Evolutionary conservation across 2,329 filamentous ascomycete genomes (phyloP).

Genomic region (Ceratocystis albifundus): DNA sequence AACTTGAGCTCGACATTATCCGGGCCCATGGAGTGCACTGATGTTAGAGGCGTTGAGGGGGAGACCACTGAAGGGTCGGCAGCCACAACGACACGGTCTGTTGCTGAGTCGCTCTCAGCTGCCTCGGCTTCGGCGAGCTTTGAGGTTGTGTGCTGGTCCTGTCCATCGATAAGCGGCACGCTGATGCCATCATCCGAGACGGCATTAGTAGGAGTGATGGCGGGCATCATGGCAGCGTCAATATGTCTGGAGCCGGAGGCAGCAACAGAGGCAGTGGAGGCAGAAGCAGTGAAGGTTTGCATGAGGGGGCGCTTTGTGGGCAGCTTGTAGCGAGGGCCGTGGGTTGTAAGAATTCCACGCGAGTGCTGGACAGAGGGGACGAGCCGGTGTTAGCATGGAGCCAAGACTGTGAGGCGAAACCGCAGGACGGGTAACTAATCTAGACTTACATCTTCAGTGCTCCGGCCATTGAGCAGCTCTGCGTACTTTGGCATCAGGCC

Average conservation of each 20-base stretch:
- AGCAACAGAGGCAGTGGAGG: constrained; percentile 34
- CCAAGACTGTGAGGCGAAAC: background rate
- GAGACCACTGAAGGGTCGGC: constrained; percentile 43
- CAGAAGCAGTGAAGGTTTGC: constrained; percentile 49
- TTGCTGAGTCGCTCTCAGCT: constrained; percentile 29
- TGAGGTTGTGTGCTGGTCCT: constrained; percentile 37
- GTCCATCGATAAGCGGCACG: constrained; percentile 51
- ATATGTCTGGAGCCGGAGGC: constrained; percentile 33
- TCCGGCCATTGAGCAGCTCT: constrained; percentile 34
- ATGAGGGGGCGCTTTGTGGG: constrained; percentile 40
- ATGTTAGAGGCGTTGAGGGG: constrained; percentile 41
- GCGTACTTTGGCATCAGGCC: constrained; percentile 39
- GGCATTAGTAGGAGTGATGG: constrained; percentile 34
- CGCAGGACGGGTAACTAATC: background rate
- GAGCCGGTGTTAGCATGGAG: constrained; percentile 3
- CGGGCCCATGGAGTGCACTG: constrained; percentile 47
- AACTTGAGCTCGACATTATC: constrained; percentile 47
- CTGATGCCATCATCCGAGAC: constrained; percentile 25
- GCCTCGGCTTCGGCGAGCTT: constrained; percentile 34
- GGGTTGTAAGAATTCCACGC: constrained; percentile 37
- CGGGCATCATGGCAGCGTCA: constrained; percentile 45
- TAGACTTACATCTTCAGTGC: constrained; percentile 34
- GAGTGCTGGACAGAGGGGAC: constrained; percentile 25
- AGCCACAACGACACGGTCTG: constrained; percentile 45
- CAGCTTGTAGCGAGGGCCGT: constrained; percentile 36